A percentile compares a stretch with the other conserved stretches of the same genome.
These are phyloP conservation scores for Malbranchea cinnamomea DNA, from an alignment of 2,329 filamentous ascomycete genomes.

Conservation along the genomic window DNA sequence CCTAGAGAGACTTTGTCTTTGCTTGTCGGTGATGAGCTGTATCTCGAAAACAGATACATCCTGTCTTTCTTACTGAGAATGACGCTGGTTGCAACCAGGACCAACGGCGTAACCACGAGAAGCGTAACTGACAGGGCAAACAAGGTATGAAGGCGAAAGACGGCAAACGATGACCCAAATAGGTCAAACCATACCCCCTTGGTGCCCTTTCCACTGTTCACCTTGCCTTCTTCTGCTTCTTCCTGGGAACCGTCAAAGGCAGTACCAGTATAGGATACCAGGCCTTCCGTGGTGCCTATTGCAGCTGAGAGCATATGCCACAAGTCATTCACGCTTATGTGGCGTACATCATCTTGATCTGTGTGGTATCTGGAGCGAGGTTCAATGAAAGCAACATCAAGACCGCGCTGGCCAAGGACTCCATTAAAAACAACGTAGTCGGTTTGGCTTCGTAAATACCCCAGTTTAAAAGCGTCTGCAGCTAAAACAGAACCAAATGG, in stretches of 20 bases:
- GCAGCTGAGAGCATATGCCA: conserved; percentile 94
- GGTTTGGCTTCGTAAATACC: conserved; percentile 69
- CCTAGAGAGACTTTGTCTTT: conserved; percentile 49
- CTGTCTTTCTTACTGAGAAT: conserved; percentile 58
- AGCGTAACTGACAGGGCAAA: conserved; percentile 80
- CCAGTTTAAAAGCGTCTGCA: conserved; percentile 67
- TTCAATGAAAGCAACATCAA: conserved; percentile 84
- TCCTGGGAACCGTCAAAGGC: conserved; percentile 53
- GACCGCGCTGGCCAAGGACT: conserved; percentile 63
- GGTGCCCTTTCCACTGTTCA: conserved; percentile 50
- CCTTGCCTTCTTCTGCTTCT: conserved; percentile 42
- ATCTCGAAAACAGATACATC: conserved; percentile 72
- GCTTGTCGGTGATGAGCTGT: conserved; percentile 44
- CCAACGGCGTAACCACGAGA: conserved; percentile 62
- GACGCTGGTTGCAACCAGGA: conserved; percentile 54
- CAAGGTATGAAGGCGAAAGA: conserved; percentile 65
- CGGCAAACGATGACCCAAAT: conserved; percentile 63
- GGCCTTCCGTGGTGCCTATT: conserved; percentile 54
- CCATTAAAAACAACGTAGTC: conserved; percentile 77
- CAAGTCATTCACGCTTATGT: conserved; percentile 51
- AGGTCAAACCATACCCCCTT: conserved; percentile 87
- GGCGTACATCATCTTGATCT: conserved; percentile 66
- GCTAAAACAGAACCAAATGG: conserved; percentile 76
- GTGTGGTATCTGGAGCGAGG: conserved; percentile 84
- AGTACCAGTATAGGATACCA: conserved; percentile 53